phyloP scores from a whole-genome alignment of 23 red algal genomes.

The Chondrus crispus region DNA sequence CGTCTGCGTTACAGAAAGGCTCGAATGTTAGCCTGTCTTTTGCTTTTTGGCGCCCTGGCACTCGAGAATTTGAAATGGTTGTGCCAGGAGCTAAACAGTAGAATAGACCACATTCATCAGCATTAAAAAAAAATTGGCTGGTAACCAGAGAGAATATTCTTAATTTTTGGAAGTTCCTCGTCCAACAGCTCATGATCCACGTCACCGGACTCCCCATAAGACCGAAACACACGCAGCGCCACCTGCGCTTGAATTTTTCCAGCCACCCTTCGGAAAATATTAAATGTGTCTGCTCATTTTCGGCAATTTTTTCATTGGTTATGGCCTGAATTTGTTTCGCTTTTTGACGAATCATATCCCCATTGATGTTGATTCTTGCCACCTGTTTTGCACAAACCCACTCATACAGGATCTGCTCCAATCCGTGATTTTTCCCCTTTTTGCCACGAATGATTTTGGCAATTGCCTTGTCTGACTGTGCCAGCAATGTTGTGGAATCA shows the following conservation, averaged over 20 bases:
- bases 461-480: background rate
- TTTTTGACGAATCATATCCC: background rate
- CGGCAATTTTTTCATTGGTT: background rate
- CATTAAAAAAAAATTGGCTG: background rate
- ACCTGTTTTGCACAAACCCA: background rate
- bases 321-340: background rate
- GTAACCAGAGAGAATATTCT: background rate
- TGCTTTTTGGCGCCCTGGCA: too few relatives aligned
- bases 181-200: too few relatives aligned
- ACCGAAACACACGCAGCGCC: too few relatives aligned
- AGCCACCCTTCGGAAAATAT: constrained; percentile 3
- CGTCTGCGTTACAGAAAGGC: background rate
- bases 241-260: background rate
- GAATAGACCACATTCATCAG: constrained; percentile 8
- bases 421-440: constrained; percentile 4
- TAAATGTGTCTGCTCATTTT: background rate
- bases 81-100: background rate
- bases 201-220: too few relatives aligned
- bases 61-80: background rate
- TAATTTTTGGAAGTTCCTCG: background rate
- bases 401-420: background rate
- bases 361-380: background rate
- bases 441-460: background rate
- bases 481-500: background rate
- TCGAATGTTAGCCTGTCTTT: background rate